A percentile compares a stretch with the other conserved stretches of the same genome.
Conservation (phyloP, 176 grass and related monocot species). For the Carex myosuroides region DNA sequence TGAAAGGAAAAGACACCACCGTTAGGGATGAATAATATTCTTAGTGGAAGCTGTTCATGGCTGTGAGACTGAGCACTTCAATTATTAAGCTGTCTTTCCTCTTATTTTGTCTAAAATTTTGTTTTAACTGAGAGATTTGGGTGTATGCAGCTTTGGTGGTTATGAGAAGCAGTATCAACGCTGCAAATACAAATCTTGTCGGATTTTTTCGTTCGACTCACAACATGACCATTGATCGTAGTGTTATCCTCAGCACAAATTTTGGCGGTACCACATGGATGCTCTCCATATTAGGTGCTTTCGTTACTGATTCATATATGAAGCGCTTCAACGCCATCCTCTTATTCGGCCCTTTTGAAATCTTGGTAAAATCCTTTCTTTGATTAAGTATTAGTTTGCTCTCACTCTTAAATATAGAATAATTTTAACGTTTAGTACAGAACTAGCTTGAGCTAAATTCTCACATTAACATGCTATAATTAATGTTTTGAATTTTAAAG, state of each 20-base stretch:
- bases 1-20: too few species aligned
- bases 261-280: conserved; percentile 6
- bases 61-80: too few species aligned
- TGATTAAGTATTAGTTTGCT: not conserved
- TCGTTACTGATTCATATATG: conserved; percentile 8
- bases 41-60: too few species aligned
- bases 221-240: conserved; percentile 14
- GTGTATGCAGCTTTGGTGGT: conserved; percentile 7
- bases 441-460: not conserved
- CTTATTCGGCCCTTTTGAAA: conserved; percentile 4
- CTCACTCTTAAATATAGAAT: not conserved
- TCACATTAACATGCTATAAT: not conserved
- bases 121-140: not conserved
- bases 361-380: not conserved
- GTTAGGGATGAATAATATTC: too few species aligned
- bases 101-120: not conserved
- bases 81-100: too few species aligned
- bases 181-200: conserved; percentile 16
- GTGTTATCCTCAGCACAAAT: conserved; percentile 11
- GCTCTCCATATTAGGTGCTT: conserved; percentile 17
- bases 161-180: conserved; percentile 16
- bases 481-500: conserved; percentile 2
- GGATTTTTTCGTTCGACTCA: not conserved
- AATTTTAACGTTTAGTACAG: not conserved
- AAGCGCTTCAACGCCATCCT: conserved; percentile 19